Evolutionary conservation across 202 grass and related monocot genomes (phyloP), one percentile per base, ranked within the genome.

Genomic region (Saccharum hybrid): DNA sequence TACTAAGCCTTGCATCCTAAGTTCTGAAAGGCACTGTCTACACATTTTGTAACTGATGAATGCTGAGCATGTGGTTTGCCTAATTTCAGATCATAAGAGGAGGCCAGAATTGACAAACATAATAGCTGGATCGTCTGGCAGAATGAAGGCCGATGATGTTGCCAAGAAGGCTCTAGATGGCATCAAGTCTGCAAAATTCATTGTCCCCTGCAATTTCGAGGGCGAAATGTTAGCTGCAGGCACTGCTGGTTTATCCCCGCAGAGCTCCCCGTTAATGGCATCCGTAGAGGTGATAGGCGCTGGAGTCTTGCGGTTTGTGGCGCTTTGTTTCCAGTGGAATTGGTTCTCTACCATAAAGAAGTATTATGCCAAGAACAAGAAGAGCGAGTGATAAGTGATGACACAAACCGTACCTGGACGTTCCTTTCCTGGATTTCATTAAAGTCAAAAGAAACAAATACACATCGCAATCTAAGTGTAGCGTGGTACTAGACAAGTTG

Each of bases 71-170:
- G 30, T 76, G 80, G 9, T 74, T 68, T 92, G 67, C 40, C 52
- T 93, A 54, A 42, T 84, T 91, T 67, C 88, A 98, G 95, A 94
- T 74, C 82, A 68, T 15, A 90, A 90, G 83, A 90, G 23, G 42
- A 93, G 92, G 84, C 83, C 90, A n/a, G 90, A 94, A 59, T 23
- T 98, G 67, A 98, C 95, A 30, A 91, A 74, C 60, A 89, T 98
- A 33, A 78, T 98, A 81, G 90, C 85, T 68, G 95, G 85, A 62
- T 91, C 92, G 43, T 93, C 92, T 16, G 74, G 82, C 41, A 80
- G 73, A 81, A 93, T 98, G 95, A 90, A 98, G 83, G 80, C 88
- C n/a, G 78, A 91, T 36, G 92, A 88, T 78, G 95, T 98, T 12
- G 92, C 90, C 26, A 94, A 83, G 71, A 98, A 88, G 66, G 95